Percentiles rank a stretch among this genome's conserved stretches.
These are phyloP conservation scores for Xylaria telfairii DNA, from an alignment of 495 filamentous ascomycete species.

Conservation along the genomic window DNA sequence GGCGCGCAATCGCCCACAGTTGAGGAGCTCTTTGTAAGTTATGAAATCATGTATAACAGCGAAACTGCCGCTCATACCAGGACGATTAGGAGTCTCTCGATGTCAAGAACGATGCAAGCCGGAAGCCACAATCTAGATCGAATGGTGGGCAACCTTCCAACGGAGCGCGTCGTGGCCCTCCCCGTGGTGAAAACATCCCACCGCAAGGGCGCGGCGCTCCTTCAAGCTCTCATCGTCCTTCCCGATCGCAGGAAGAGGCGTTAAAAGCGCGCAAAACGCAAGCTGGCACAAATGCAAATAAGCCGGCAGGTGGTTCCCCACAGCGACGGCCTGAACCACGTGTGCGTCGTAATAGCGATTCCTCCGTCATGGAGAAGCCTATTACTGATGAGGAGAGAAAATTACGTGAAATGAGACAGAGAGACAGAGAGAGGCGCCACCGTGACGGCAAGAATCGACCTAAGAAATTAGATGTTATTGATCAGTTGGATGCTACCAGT, in stretches of 20 bases:
- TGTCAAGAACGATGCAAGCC: conserved; percentile 50
- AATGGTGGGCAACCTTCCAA: conserved; percentile 39
- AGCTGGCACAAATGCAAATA: conserved; percentile 40
- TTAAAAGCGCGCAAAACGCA: conserved; percentile 51
- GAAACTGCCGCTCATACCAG: conserved; percentile 1
- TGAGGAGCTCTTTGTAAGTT: conserved; percentile 89
- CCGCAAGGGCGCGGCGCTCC: conserved; percentile 48
- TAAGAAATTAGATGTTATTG: conserved; percentile 87
- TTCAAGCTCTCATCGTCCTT: conserved; percentile 61
- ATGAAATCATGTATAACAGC: background rate
- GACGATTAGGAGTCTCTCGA: conserved; percentile 55
- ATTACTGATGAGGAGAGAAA: conserved; percentile 78
- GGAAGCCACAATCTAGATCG: conserved; percentile 33
- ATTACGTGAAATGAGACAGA: conserved; percentile 71
- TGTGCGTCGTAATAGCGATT: conserved; percentile 89
- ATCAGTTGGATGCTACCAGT: conserved; percentile 95
- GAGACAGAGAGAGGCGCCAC: conserved; percentile 70
- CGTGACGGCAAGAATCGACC: conserved; percentile 65
- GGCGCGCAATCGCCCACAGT: conserved; percentile 65
- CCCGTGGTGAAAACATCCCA: conserved; percentile 59
- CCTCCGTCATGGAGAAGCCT: conserved; percentile 79
- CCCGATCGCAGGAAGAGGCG: conserved; percentile 68
- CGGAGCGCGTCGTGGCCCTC: conserved; percentile 39
- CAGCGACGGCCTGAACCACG: conserved; percentile 55
- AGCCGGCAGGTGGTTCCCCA: conserved; percentile 44